Conservation (phyloP, 345 rosid species). For the Schrenkiella parvula region DNA sequence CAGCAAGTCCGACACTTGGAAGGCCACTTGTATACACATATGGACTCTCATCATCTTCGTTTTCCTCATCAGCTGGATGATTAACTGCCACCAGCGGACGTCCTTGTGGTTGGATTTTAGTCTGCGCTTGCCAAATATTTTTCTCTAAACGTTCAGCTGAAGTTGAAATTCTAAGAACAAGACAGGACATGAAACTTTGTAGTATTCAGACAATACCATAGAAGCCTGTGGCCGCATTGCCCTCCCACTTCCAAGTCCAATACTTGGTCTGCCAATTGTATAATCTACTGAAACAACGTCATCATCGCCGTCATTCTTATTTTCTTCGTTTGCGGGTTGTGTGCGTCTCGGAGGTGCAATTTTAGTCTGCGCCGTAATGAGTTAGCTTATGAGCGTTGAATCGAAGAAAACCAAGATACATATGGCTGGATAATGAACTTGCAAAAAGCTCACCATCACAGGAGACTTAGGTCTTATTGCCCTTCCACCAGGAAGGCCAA, state of each 20-base stretch:
- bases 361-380: slow-evolving; percentile 38
- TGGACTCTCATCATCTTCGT: slow-evolving; percentile 34
- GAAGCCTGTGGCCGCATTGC: slow-evolving; percentile 39
- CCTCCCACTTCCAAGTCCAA: slow-evolving; percentile 54
- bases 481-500: slow-evolving; percentile 50
- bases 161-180: not conserved
- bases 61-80: slow-evolving; percentile 34
- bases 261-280: slow-evolving; percentile 38
- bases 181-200: not conserved
- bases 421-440: not conserved
- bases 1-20: slow-evolving; percentile 44
- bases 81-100: slow-evolving; percentile 10
- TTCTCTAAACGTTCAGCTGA: not conserved
- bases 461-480: slow-evolving; percentile 39
- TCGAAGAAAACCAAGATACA: not conserved
- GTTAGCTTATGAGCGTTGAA: not conserved
- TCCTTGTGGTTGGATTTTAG: slow-evolving; percentile 34
- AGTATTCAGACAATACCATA: slow-evolving; percentile 30
- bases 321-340: slow-evolving; percentile 34
- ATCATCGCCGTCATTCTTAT: slow-evolving; percentile 38
- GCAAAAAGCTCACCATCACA: slow-evolving; percentile 25
- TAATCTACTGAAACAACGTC: slow-evolving; percentile 34
- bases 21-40: slow-evolving; percentile 27
- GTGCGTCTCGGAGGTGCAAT: slow-evolving; percentile 33
- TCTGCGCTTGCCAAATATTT: slow-evolving; percentile 23